Conservation (phyloP, 169 alveolate species). For the Plasmodium reichenowi region DNA sequence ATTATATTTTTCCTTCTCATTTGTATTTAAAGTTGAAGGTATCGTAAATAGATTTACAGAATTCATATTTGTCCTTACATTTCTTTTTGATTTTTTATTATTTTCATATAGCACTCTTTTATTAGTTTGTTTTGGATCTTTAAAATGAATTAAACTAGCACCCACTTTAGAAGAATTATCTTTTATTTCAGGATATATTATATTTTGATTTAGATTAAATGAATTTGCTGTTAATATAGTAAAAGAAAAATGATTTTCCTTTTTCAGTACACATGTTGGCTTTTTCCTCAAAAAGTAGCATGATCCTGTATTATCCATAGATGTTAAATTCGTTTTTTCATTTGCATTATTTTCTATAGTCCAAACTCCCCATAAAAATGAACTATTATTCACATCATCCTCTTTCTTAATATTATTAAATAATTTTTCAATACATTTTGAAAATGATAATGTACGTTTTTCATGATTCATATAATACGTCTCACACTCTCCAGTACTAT, state of each 20-base stretch:
- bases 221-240: slow-evolving; percentile 50
- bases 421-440: slow-evolving; percentile 45
- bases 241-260: slow-evolving; percentile 48
- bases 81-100: background rate
- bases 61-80: background rate
- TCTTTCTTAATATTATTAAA: slow-evolving; percentile 11
- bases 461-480: slow-evolving; percentile 6
- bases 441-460: slow-evolving; percentile 2
- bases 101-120: background rate
- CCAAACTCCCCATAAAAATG: slow-evolving; percentile 70
- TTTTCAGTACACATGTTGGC: slow-evolving; percentile 43
- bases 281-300: slow-evolving; percentile 19
- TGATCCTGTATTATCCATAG: slow-evolving; percentile 52
- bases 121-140: background rate
- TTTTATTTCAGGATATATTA: slow-evolving; percentile 36
- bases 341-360: background rate
- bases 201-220: slow-evolving; percentile 35
- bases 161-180: background rate
- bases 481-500: slow-evolving; percentile 49
- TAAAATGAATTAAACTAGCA: background rate
- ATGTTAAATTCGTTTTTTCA: slow-evolving; percentile 7
- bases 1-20: too few species aligned
- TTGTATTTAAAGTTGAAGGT: slow-evolving; percentile 1
- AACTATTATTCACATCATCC: background rate
- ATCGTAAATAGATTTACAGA: background rate